Evolutionary conservation across 495 filamentous ascomycete genomes (phyloP).

Genomic region (Aspergillus heteromorphus): DNA sequence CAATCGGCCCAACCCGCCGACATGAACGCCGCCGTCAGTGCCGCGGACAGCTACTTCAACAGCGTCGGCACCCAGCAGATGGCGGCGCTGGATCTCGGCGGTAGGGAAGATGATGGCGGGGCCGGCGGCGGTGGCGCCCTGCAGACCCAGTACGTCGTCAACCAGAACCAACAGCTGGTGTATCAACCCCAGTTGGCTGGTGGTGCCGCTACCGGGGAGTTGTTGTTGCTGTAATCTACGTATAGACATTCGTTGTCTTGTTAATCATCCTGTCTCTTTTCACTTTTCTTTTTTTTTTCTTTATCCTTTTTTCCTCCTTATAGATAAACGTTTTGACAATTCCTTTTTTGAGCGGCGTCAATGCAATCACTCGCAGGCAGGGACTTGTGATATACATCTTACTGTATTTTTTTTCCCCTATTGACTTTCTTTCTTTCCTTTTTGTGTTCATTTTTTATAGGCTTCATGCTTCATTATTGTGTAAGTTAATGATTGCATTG

Average conservation of each 20-base stretch:
- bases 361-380: background rate
- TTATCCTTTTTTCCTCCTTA: background rate
- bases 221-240: constrained; percentile 36
- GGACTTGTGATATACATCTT: constrained; percentile 19
- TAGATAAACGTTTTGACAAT: background rate
- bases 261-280: constrained; percentile 13
- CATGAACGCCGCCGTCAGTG: constrained; percentile 66
- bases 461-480: background rate
- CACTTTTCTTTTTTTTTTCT: too few species aligned
- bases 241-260: background rate
- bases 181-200: constrained; percentile 48
- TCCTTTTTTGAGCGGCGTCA: background rate
- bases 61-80: constrained; percentile 65
- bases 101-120: constrained; percentile 38
- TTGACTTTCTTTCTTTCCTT: background rate
- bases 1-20: constrained; percentile 27
- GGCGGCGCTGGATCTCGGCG: constrained; percentile 59
- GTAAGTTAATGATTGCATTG: background rate
- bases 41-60: constrained; percentile 83
- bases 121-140: constrained; percentile 31
- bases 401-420: background rate
- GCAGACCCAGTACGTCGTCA: constrained; percentile 49
- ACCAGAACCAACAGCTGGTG: constrained; percentile 48
- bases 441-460: background rate
- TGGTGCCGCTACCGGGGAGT: constrained; percentile 45